Evolutionary conservation across 108 stramenopile genomes (phyloP), one percentile per base, ranked within the genome.

Genomic region (Cyclotella cryptica): DNA sequence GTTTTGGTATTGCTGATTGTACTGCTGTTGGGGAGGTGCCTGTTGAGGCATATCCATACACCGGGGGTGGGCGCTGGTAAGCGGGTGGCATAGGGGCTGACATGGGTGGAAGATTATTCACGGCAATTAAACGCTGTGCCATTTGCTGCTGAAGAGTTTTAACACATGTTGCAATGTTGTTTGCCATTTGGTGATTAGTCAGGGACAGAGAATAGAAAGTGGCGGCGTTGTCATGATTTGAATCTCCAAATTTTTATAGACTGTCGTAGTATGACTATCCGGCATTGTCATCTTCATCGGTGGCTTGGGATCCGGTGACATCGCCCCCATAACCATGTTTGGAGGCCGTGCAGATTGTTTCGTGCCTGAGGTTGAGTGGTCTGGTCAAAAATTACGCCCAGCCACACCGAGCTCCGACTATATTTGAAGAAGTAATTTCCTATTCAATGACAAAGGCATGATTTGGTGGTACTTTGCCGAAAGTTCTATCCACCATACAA

Each of bases 271-370:
- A 53, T 17, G 30, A 19, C 52, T 52, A 8, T 8, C 29, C 49
- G 29, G 51, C 27, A 8, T 1, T 30, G 12, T 14, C 64, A 10
- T 27, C 10, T 29, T 24, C 44, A 4, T 65, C 64, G n/a, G 9
- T 17, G 40, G 39, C 18, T 35, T 35, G 6, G 2, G 6, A 35
- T 44, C 24, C 64, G 24, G 42, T 22, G 22, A 21, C 15, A 19
- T 68, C 52, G 27, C 67, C 67, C 67, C 49, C 67, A 68, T 52
- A 68, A 10, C 67, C 65, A 15, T 52, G 67, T 10, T 39, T 29
- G 51, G 4, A 13, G 9, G 47, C 22, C 7, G 67, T 51, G 10
- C 15, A 8, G 10, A 14, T 24, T 13, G 51, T 19, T 52, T 53
- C 19, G 8, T 35, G 7, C 67, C 47, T 52, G 1, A 24, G 17